These are phyloP conservation scores for Bipolaris bicolor DNA, from an alignment of 2,329 filamentous ascomycete species.

Conservation along the genomic window DNA sequence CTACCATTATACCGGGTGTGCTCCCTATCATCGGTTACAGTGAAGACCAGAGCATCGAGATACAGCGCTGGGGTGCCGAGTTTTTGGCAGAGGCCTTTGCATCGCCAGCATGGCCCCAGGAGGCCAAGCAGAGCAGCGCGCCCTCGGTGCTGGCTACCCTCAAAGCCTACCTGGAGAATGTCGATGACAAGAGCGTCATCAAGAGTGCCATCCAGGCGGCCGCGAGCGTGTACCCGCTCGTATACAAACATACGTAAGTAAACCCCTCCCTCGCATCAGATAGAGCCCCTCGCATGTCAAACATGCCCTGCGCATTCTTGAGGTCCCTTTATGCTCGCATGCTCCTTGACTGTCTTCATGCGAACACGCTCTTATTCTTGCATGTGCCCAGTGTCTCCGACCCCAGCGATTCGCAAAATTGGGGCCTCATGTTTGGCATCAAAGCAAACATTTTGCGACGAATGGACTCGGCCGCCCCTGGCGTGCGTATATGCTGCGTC, in stretches of 20 bases:
- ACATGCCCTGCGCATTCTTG: conserved; percentile 22
- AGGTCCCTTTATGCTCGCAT: conserved; percentile 21
- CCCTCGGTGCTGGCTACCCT: conserved; percentile 79
- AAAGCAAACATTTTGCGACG: conserved; percentile 87
- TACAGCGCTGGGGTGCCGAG: conserved; percentile 94
- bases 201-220: conserved; percentile 87
- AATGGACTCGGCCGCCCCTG: conserved; percentile 80
- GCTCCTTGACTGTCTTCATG: conserved; percentile 22
- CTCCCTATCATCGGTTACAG: conserved; percentile 84
- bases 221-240: conserved; percentile 89
- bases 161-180: conserved; percentile 55
- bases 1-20: conserved; percentile 88
- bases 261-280: conserved; percentile 25
- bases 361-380: conserved; percentile 44
- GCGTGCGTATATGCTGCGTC: conserved; percentile 90
- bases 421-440: conserved; percentile 87
- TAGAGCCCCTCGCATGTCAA: conserved; percentile 27
- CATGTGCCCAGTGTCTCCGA: conserved; percentile 75
- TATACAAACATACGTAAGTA: conserved; percentile 93
- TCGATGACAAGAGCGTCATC: conserved; percentile 79
- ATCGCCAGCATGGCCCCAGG: conserved; percentile 77
- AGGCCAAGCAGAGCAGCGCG: conserved; percentile 81
- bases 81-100: conserved; percentile 96
- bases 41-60: conserved; percentile 68
- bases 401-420: conserved; percentile 77